phyloP scores from a whole-genome alignment of 306 rosid genomes.

The Pyrus betulifolia region DNA sequence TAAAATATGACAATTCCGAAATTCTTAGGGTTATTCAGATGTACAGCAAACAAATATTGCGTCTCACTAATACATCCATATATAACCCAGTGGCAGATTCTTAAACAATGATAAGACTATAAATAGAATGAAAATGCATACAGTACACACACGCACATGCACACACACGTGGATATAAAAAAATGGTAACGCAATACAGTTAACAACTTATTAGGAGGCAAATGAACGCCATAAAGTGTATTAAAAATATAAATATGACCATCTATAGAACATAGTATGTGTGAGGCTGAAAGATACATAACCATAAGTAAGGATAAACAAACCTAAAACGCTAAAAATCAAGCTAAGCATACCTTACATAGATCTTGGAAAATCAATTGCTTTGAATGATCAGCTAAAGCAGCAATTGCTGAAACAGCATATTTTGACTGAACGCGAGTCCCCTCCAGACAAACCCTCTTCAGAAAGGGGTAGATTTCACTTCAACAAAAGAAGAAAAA shows the following conservation, averaged over 20 bases:
- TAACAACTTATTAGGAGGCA: background rate
- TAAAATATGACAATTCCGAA: background rate
- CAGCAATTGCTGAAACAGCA: conserved; percentile 66
- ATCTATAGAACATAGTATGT: background rate
- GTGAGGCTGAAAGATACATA: background rate
- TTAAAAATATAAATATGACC: background rate
- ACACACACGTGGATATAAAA: background rate
- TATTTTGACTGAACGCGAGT: conserved; percentile 71
- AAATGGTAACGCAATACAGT: background rate
- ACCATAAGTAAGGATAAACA: background rate
- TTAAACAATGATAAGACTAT: background rate
- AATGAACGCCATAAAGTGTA: background rate
- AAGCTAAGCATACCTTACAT: conserved; percentile 49
- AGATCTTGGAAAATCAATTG: conserved; percentile 39
- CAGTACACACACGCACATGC: background rate
- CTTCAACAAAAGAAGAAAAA: conserved; percentile 32
- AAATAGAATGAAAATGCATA: background rate
- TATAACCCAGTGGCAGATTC: background rate
- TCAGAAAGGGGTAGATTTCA: conserved; percentile 59
- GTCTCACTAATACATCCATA: background rate
- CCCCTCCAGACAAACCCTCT: conserved; percentile 61
- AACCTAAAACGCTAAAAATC: background rate
- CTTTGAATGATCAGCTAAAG: conserved; percentile 37
- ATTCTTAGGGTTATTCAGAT: background rate
- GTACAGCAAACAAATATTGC: background rate